Percentiles rank a stretch among this genome's conserved stretches.
Conservation (phyloP, 495 filamentous ascomycete genomes). For the Penicillium antarcticum region DNA sequence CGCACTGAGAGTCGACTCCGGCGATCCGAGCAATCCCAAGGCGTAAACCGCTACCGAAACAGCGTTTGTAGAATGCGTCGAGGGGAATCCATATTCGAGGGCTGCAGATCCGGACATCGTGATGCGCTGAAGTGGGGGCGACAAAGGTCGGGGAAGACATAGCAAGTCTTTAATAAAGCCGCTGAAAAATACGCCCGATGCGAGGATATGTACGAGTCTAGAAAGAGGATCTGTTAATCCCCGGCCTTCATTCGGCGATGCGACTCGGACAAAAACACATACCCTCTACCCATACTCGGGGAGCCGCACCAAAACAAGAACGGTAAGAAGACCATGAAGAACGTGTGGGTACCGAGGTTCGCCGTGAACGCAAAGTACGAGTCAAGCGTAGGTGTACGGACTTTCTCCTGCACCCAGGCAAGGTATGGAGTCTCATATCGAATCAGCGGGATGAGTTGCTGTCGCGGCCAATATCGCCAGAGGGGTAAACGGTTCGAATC, state of each 20-base stretch:
- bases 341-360: constrained; percentile 96
- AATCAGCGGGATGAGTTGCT: constrained; percentile 77
- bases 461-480: constrained; percentile 87
- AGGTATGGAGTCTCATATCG: constrained; percentile 96
- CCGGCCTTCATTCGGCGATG: background rate
- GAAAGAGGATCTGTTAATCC: constrained; percentile 5
- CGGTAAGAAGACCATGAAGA: constrained; percentile 93
- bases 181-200: constrained; percentile 85
- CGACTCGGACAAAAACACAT: constrained; percentile 29
- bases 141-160: constrained; percentile 91
- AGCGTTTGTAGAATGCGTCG: constrained; percentile 94
- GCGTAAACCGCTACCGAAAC: constrained; percentile 90
- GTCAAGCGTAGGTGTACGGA: constrained; percentile 79
- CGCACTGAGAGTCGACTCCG: constrained; percentile 48
- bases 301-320: constrained; percentile 96
- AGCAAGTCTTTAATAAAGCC: constrained; percentile 92
- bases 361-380: constrained; percentile 95
- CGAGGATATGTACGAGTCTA: constrained; percentile 85
- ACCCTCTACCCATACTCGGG: constrained; percentile 77
- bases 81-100: constrained; percentile 95
- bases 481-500: constrained; percentile 77
- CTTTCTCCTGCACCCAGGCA: constrained; percentile 73
- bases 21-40: constrained; percentile 59
- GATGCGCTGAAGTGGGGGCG: constrained; percentile 88
- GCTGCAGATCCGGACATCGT: constrained; percentile 95